Evolutionary conservation across 371 early-diverging fungal genomes (phyloP).

Genomic region (Lichtheimia hyalospora): DNA sequence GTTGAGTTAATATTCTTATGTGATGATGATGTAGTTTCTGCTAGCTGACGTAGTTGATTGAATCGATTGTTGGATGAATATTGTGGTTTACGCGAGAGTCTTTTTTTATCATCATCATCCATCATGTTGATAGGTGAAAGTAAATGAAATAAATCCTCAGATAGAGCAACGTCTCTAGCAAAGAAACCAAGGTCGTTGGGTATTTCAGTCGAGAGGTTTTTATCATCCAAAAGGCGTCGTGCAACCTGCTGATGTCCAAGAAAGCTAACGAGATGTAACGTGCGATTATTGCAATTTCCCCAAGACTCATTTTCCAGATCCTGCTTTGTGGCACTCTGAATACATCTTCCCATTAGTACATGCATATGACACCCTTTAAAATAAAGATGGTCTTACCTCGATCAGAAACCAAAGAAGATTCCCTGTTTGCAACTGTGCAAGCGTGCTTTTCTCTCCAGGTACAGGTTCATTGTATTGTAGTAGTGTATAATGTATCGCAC

Average conservation of each 20-base stretch:
- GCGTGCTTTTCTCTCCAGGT: constrained; percentile 4
- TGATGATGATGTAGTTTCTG: constrained; percentile 5
- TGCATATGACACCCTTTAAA: too few relatives aligned
- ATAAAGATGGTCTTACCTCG: constrained; percentile 8
- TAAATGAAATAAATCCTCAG: constrained; percentile 7
- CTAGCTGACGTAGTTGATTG: constrained; percentile 13
- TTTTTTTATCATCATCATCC: not conserved
- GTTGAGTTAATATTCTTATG: constrained; percentile 11
- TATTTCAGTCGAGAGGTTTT: constrained; percentile 9
- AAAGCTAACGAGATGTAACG: constrained; percentile 19
- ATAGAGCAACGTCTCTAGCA: constrained; percentile 19
- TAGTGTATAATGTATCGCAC: constrained; percentile 19
- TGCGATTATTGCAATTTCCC: constrained; percentile 19
- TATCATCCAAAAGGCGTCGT: constrained; percentile 10
- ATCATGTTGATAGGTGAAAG: not conserved
- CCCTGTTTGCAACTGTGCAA: constrained; percentile 14
- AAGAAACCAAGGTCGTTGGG: constrained; percentile 14
- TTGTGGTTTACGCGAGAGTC: not conserved
- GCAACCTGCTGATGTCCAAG: constrained; percentile 17
- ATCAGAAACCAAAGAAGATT: constrained; percentile 14
- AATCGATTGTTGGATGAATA: constrained; percentile 12
- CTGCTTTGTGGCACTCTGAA: constrained; percentile 9
- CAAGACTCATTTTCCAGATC: constrained; percentile 12
- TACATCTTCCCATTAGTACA: not conserved
- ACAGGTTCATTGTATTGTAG: constrained; percentile 13